These are phyloP conservation scores for Phytophthora lateralis DNA, from an alignment of 352 stramenopile species.

Conservation along the genomic window DNA sequence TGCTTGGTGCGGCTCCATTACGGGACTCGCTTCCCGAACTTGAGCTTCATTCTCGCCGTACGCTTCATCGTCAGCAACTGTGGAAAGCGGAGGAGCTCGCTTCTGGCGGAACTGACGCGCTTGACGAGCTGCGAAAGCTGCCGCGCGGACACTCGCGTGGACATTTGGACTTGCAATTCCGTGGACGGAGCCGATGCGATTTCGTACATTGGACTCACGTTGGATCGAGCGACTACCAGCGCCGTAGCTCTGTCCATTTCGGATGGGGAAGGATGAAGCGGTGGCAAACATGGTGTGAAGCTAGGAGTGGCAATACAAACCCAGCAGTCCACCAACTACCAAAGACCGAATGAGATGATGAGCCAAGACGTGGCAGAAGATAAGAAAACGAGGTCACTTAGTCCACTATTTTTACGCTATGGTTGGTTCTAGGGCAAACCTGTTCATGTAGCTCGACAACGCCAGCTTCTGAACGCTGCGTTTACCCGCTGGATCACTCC, in stretches of 20 bases:
- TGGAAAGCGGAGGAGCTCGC: not conserved
- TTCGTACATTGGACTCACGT: constrained; percentile 13
- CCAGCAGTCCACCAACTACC: constrained; percentile 1
- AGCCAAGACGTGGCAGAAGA: constrained; percentile 8
- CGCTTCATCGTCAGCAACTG: constrained; percentile 9
- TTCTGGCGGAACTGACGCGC: constrained; percentile 46
- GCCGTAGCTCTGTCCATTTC: constrained; percentile 28
- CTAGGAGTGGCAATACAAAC: not conserved
- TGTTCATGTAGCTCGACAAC: constrained; percentile 63
- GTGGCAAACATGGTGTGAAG: constrained; percentile 20
- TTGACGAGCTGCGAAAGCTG: constrained; percentile 57
- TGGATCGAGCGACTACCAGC: not conserved
- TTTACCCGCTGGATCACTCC: constrained; percentile 72
- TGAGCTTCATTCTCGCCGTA: constrained; percentile 4
- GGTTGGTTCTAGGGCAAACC: constrained; percentile 48
- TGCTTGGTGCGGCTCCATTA: not conserved
- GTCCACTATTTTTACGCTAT: constrained; percentile 36
- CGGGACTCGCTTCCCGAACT: constrained; percentile 27
- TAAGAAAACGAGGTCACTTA: constrained; percentile 11
- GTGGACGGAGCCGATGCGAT: constrained; percentile 28
- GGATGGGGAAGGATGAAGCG: constrained; percentile 29
- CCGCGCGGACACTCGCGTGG: constrained; percentile 44
- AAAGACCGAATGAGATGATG: not conserved
- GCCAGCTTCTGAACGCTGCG: constrained; percentile 71
- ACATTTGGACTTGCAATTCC: constrained; percentile 30